Evolutionary conservation across 2,329 filamentous ascomycete species (phyloP).

Genomic region (Rosellinia necatrix): DNA sequence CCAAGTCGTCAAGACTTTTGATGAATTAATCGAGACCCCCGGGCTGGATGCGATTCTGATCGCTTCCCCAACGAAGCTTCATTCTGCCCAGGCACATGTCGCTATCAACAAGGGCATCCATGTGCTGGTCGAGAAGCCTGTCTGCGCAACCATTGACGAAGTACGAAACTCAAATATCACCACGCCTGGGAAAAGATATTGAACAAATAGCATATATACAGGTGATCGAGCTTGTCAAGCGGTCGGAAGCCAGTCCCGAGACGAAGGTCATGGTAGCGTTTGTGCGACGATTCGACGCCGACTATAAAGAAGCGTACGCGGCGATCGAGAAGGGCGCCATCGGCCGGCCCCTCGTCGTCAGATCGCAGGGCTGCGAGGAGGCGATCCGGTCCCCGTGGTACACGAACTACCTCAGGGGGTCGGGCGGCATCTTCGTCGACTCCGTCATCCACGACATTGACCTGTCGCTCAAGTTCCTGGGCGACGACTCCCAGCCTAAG

Average conservation of each 20-base stretch:
- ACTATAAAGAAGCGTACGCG: not conserved
- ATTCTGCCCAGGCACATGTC: not conserved
- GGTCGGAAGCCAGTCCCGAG: not conserved
- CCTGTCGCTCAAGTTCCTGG: slow-evolving; percentile 6
- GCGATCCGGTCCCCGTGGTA: slow-evolving; percentile 4
- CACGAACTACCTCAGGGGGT: slow-evolving; percentile 7
- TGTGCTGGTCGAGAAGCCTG: not conserved
- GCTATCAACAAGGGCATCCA: slow-evolving; percentile 2
- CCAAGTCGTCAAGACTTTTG: not conserved
- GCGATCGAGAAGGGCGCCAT: slow-evolving; percentile 4
- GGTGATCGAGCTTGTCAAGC: not conserved
- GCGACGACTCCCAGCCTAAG: slow-evolving; percentile 4
- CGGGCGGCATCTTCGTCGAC: slow-evolving; percentile 7
- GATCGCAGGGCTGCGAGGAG: slow-evolving; percentile 5
- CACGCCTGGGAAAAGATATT: not conserved
- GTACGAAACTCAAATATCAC: not conserved
- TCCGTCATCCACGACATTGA: slow-evolving; percentile 6
- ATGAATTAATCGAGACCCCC: not conserved
- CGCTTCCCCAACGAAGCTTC: slow-evolving; percentile 2
- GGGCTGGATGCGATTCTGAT: slow-evolving; percentile 6
- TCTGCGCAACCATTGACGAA: slow-evolving; percentile 6
- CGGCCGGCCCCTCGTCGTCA: not conserved
- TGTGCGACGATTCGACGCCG: slow-evolving; percentile 3
- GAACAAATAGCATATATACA: slow-evolving; percentile 1
- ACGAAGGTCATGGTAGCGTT: slow-evolving; percentile 9